phyloP scores from a whole-genome alignment of 2,329 filamentous ascomycete species.

The Bipolaris gigantea region DNA sequence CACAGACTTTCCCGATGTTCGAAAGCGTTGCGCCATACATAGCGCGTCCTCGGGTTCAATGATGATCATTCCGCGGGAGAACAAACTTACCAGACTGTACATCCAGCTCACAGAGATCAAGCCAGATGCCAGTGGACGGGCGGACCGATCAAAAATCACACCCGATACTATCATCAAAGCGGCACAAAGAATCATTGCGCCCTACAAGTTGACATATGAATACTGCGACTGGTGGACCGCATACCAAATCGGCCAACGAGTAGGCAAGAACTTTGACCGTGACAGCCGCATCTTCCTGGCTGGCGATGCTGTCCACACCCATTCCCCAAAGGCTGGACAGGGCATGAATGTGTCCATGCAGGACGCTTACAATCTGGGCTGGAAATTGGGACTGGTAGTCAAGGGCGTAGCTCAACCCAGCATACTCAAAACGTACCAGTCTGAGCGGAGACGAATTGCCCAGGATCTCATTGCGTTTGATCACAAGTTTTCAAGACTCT shows the following conservation, averaged over 20 bases:
- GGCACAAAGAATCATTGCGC: constrained; percentile 65
- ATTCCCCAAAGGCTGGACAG: constrained; percentile 66
- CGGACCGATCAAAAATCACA: constrained; percentile 65
- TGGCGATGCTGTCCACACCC: constrained; percentile 65
- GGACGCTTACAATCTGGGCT: constrained; percentile 62
- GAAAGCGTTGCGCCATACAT: constrained; percentile 61
- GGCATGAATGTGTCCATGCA: constrained; percentile 76
- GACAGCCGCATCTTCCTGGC: constrained; percentile 67
- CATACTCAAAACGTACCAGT: constrained; percentile 57
- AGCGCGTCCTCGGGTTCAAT: constrained; percentile 59
- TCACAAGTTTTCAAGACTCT: constrained; percentile 52
- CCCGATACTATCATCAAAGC: constrained; percentile 64
- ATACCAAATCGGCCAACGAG: constrained; percentile 69
- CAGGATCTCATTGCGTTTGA: constrained; percentile 65
- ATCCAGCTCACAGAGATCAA: constrained; percentile 62
- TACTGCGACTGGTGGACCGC: constrained; percentile 70
- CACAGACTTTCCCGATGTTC: constrained; percentile 63
- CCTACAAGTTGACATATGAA: constrained; percentile 66
- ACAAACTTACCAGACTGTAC: constrained; percentile 64
- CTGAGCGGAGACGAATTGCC: constrained; percentile 62
- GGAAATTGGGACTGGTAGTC: constrained; percentile 58
- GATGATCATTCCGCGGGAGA: constrained; percentile 67
- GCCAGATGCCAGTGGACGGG: constrained; percentile 49
- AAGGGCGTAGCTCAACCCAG: constrained; percentile 46
- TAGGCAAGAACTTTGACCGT: constrained; percentile 60